Evolutionary conservation across 371 early-diverging fungal genomes (phyloP), one percentile per base, ranked within the genome.

Genomic region (Mucor indicus): DNA sequence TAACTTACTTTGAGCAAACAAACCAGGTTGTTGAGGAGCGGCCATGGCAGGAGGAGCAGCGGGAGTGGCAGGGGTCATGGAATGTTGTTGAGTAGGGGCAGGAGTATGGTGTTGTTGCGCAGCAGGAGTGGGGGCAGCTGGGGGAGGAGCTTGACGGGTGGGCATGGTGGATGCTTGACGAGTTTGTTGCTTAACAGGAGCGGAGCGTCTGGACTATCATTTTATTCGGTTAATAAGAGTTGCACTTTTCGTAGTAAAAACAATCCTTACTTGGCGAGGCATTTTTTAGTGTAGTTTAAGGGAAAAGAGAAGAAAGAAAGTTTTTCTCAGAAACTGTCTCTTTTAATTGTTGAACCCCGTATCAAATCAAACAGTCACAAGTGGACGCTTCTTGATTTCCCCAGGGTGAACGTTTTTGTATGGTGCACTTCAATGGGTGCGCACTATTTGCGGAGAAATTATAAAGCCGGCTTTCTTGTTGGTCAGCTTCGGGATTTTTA

Each of bases 91-190:
- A 32, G 64, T 57, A n/a, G n/a, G n/a, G 46, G 70, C 49, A 45
- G 69, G 62, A 43, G 60, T 37, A 37, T 41, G 55, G 57, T 74
- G 55, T 20, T 53, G 60, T 31, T 60, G 55, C 22, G 81, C 67
- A 49, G 64, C 72, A 56, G 79, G 62, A 22, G 69, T 77, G 62
- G 62, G 69, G 39, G 71, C 73, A 48, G 78, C 57, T 41, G 78
- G 81, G 31, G 79, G 76, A 44, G 78, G 77, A 36, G 85, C 73
- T 57, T 81, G 82, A 35, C 84, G 86, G 31, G 69, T 65, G 61
- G 87, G 81, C 77, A 83, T 81, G 48, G 89, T 88, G 58, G 79
- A 79, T 23, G 84, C 83, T 58, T 75, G 72, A 52, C 89, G 79
- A 31, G 74, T 78, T 62, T 83, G 86, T 56, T 80, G 77, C 35